A percentile compares a stretch with the other conserved stretches of the same genome.
These are phyloP conservation scores for Globisporangium perplexum DNA, from an alignment of 352 stramenopile species.

Conservation along the genomic window DNA sequence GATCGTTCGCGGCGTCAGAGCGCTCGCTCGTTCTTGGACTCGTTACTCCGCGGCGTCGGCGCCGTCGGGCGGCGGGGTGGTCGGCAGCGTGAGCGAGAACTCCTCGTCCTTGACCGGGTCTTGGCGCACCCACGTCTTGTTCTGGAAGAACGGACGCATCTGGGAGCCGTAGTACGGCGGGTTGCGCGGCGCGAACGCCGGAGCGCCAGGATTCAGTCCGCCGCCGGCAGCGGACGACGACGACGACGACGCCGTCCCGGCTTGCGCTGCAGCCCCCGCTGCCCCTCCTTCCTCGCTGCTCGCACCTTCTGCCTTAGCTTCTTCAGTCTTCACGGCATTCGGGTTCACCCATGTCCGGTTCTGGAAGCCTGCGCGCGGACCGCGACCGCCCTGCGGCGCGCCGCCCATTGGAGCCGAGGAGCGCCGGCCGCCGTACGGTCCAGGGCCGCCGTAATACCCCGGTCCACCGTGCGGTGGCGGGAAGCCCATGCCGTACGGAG, in stretches of 20 bases:
- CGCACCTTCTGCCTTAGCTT: constrained; percentile 12
- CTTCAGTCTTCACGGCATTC: constrained; percentile 54
- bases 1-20: too few relatives aligned
- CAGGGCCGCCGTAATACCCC: constrained; percentile 12
- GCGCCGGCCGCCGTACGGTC: constrained; percentile 4
- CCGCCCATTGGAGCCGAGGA: background rate
- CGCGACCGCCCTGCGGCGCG: constrained; percentile 16
- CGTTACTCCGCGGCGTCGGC: constrained; percentile 19
- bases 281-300: constrained; percentile 12
- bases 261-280: background rate
- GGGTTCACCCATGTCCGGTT: constrained; percentile 86
- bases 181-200: constrained; percentile 49
- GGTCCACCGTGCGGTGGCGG: constrained; percentile 33
- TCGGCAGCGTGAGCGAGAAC: constrained; percentile 64
- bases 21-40: background rate
- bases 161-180: constrained; percentile 62
- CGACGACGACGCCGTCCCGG: background rate
- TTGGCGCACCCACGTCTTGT: constrained; percentile 83
- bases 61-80: constrained; percentile 61
- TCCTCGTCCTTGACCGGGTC: constrained; percentile 69
- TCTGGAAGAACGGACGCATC: constrained; percentile 82
- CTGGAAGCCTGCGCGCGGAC: constrained; percentile 56
- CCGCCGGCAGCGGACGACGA: constrained; percentile 3
- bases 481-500: constrained; percentile 71
- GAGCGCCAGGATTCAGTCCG: constrained; percentile 25